Base-by-base conservation (phyloP, 1,284 basidiomycete genomes). In the Mycosarcoma maydis region DNA sequence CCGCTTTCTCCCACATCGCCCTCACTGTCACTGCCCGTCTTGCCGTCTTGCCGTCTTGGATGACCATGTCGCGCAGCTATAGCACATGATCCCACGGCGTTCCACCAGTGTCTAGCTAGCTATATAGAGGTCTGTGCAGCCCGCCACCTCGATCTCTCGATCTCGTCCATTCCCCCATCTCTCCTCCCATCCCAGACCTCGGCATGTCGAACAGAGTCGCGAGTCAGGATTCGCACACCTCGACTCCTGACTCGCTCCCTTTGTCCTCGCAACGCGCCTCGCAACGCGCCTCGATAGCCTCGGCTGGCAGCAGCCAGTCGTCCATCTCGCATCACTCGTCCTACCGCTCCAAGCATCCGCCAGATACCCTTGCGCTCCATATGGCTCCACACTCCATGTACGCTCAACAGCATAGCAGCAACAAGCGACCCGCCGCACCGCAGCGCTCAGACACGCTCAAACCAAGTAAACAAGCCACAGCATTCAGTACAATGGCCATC, bases 371-470 rank as follows among this genome's bases (percentile, higher is more conserved):
- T 16, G 10, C 50, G 6, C 27, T 29, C 24, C 7, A 29, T 29
- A n/a, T n/a, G n/a, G n/a, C n/a, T n/a, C n/a, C n/a, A n/a, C n/a
- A 13, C 27, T 7, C 6, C 27, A 29, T 29, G 27, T 13, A 7
- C 27, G 6, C 26, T 20, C 33, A 10, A 20, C 19, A 24, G 17
- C 17, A 24, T n/a, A 14, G 32, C 24, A 27, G 6, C 24, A 16
- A 17, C 27, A 13, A 41, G 9, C 29, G 37, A 11, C 24, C 23
- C 24, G 20, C 46, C 29, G 36, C 20, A 19, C 48, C 43, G 10
- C 58, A 55, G 49, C 53, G 45, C 13, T 54, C 48, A 11, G 51
- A 51, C 11, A 56, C 54, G 20, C 55, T 56, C 52, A 67, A 58
- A 39, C 41, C 56, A 11, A 36, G 30, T 22, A 58, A 40, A n/a